Percentiles rank a stretch among this genome's conserved stretches.
Evolutionary conservation across 257 asterid genomes (phyloP).

Genomic region (Marsdenia floribunda): DNA sequence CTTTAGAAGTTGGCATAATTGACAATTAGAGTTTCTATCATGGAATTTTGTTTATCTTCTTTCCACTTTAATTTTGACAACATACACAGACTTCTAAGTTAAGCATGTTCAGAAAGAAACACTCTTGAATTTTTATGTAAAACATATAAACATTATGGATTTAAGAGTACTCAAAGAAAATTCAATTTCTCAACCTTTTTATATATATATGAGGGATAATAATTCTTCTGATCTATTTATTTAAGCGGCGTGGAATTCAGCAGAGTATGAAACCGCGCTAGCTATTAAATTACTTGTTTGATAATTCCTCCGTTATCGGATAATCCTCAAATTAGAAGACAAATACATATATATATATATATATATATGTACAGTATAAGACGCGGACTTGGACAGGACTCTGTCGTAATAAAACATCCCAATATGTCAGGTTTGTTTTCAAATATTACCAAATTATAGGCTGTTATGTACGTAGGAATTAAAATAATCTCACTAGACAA

Average conservation of each 20-base stretch:
- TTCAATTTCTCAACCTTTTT: no score
- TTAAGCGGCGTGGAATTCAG: no score
- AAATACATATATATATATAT: neutral
- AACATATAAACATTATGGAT: no score
- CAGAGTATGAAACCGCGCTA: no score
- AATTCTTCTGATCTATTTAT: no score
- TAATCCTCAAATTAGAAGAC: neutral
- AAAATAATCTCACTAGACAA: neutral
- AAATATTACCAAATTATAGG: neutral
- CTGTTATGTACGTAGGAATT: neutral
- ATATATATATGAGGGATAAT: no score
- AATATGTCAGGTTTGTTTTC: neutral
- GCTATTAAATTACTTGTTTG: no score
- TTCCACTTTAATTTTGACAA: neutral
- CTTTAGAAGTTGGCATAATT: neutral
- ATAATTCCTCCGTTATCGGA: neutral
- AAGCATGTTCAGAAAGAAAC: neutral
- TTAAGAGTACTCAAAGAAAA: no score
- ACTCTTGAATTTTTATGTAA: no score
- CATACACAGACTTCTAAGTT: neutral
- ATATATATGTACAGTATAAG: neutral
- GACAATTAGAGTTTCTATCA: neutral
- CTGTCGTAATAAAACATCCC: neutral
- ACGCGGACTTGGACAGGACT: no score
- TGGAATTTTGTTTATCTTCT: neutral